Evolutionary conservation across 2,329 filamentous ascomycete genomes (phyloP).

Genomic region (Fusarium beomiforme): DNA sequence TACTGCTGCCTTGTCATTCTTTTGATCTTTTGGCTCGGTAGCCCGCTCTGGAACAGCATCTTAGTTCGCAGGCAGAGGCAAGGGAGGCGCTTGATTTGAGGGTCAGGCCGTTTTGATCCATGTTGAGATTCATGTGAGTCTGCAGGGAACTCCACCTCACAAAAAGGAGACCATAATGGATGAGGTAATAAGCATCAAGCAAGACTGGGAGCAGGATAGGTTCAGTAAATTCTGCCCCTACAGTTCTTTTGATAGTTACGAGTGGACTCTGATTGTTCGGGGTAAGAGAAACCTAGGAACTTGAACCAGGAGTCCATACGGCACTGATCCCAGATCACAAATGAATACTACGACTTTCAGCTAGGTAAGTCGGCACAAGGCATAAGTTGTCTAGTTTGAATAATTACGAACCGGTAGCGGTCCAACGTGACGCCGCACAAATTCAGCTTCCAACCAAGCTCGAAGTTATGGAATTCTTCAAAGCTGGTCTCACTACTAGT

Average conservation of each 20-base stretch:
- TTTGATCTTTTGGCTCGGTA: slow-evolving; percentile 7
- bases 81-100: slow-evolving; percentile 14
- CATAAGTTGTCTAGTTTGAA: too few species aligned
- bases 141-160: slow-evolving; percentile 44
- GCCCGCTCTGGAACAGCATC: background rate
- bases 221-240: background rate
- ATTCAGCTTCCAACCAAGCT: too few species aligned
- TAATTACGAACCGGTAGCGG: too few species aligned
- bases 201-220: background rate
- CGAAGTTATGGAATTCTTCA: too few species aligned
- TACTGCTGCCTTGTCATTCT: background rate
- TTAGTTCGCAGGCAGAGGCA: slow-evolving; percentile 20
- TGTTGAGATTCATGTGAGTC: slow-evolving; percentile 29
- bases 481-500: too few species aligned
- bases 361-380: too few species aligned
- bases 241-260: background rate
- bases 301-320: too few species aligned
- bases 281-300: too few species aligned
- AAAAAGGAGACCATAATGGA: background rate
- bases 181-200: background rate
- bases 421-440: too few species aligned
- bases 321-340: too few species aligned
- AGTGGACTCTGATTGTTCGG: too few species aligned
- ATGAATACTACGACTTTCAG: too few species aligned
- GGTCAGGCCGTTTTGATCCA: background rate